These are phyloP conservation scores for Coffea eugenioides DNA, from an alignment of 257 asterid species.

Conservation along the genomic window DNA sequence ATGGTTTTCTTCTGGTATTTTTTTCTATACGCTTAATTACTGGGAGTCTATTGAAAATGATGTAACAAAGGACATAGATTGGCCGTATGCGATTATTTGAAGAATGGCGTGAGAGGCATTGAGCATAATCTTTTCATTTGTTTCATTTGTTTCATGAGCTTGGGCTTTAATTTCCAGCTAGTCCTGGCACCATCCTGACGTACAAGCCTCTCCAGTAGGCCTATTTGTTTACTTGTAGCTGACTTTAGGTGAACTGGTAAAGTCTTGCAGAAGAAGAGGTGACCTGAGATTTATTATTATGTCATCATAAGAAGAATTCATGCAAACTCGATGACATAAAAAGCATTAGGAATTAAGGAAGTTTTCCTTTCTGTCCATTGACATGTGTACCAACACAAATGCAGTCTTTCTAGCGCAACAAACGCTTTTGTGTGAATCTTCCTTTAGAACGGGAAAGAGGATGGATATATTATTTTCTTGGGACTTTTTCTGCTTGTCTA, in stretches of 20 bases:
- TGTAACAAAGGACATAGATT: not conserved
- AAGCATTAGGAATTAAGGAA: not conserved
- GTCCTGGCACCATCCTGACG: no score
- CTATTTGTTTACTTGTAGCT: not conserved
- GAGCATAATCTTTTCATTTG: not conserved
- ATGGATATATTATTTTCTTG: not conserved
- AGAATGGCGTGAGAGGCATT: not conserved
- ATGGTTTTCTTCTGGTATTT: no score
- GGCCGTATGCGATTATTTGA: no score
- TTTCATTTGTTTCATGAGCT: not conserved
- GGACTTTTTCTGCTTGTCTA: not conserved
- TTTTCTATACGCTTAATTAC: no score
- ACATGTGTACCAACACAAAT: not conserved
- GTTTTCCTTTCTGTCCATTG: not conserved
- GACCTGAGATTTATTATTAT: not conserved
- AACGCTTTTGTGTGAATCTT: not conserved
- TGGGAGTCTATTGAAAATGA: not conserved
- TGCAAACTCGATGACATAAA: not conserved
- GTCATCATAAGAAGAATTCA: not conserved
- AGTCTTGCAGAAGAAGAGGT: not conserved
- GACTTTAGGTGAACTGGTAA: not conserved
- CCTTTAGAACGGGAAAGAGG: not conserved
- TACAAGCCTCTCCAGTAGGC: not conserved
- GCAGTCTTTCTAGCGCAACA: not conserved
- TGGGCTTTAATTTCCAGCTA: not conserved